Percentiles rank a stretch among this genome's conserved stretches.
phyloP scores from a whole-genome alignment of 257 asterid species.

The Solanum infundibuliforme region DNA sequence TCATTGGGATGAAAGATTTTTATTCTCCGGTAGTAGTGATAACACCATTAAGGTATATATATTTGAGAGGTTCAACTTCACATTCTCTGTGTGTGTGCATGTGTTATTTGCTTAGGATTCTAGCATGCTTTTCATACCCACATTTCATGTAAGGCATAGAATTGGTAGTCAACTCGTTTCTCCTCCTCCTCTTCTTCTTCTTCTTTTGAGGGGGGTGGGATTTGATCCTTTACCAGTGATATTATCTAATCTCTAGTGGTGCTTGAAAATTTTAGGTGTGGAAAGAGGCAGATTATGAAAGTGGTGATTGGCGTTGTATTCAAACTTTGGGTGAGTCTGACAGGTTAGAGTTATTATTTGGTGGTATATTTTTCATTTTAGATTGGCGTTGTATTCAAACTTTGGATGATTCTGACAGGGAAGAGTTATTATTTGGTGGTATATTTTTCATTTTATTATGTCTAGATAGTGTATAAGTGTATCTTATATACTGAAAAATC shows the following conservation, averaged over 20 bases:
- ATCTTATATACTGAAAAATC: not conserved
- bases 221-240: not conserved
- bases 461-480: not conserved
- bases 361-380: not conserved
- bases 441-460: not conserved
- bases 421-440: not conserved
- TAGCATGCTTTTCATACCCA: not conserved
- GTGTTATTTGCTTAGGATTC: not conserved
- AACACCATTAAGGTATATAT: constrained; percentile 65
- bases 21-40: constrained; percentile 85
- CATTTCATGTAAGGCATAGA: not conserved
- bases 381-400: constrained; percentile 88
- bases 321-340: constrained; percentile 64
- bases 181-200: not conserved
- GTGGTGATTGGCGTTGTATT: constrained; percentile 73
- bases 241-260: not conserved
- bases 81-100: not conserved
- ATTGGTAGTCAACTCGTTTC: not conserved
- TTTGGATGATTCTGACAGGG: constrained; percentile 57
- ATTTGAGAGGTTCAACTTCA: not conserved
- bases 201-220: not conserved
- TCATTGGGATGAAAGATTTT: constrained; percentile 50
- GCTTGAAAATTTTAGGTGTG: constrained; percentile 46
- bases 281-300: constrained; percentile 43
- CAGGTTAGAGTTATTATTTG: constrained; percentile 26